Percentiles rank a stretch among this genome's conserved stretches.
phyloP scores from a whole-genome alignment of 1,284 basidiomycete genomes.

The Athelia sp. region DNA sequence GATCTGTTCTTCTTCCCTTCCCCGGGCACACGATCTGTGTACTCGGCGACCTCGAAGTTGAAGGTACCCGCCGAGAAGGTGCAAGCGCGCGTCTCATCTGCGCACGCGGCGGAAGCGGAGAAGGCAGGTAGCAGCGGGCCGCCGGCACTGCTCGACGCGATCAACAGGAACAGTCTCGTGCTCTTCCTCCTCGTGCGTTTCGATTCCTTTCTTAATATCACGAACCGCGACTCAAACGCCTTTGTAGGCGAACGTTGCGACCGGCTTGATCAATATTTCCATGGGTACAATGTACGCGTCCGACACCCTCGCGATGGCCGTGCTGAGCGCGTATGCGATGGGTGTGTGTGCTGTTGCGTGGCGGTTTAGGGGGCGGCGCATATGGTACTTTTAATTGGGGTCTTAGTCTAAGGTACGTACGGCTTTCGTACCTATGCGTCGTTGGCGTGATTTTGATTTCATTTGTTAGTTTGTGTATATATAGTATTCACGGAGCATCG shows the following conservation, averaged over 20 bases:
- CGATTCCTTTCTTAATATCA: neutral
- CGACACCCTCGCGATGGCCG: slow-evolving; percentile 51
- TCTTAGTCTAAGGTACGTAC: slow-evolving; percentile 9
- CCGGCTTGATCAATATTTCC: slow-evolving; percentile 81
- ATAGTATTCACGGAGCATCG: no score
- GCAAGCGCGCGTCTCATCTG: no score
- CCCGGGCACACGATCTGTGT: slow-evolving; percentile 26
- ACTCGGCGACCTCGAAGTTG: slow-evolving; percentile 33
- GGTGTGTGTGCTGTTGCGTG: slow-evolving; percentile 60
- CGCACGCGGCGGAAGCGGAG: slow-evolving; percentile 18
- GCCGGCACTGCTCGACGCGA: slow-evolving; percentile 68
- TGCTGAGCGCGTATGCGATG: slow-evolving; percentile 65
- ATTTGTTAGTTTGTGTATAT: no score
- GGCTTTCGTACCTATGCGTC: slow-evolving; percentile 14
- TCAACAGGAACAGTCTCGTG: slow-evolving; percentile 78
- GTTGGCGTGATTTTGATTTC: no score
- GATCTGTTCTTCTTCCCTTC: slow-evolving; percentile 66
- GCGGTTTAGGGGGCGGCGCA: slow-evolving; percentile 28
- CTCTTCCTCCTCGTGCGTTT: slow-evolving; percentile 78
- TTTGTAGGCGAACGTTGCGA: slow-evolving; percentile 78
- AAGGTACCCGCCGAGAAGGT: slow-evolving; percentile 14
- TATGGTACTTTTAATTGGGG: slow-evolving; percentile 12
- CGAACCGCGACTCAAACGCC: slow-evolving; percentile 2
- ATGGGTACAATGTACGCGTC: slow-evolving; percentile 81
- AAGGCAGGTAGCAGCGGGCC: slow-evolving; percentile 18